Conservation (phyloP, 2,329 filamentous ascomycete species). For the Scorias spongiosa region DNA sequence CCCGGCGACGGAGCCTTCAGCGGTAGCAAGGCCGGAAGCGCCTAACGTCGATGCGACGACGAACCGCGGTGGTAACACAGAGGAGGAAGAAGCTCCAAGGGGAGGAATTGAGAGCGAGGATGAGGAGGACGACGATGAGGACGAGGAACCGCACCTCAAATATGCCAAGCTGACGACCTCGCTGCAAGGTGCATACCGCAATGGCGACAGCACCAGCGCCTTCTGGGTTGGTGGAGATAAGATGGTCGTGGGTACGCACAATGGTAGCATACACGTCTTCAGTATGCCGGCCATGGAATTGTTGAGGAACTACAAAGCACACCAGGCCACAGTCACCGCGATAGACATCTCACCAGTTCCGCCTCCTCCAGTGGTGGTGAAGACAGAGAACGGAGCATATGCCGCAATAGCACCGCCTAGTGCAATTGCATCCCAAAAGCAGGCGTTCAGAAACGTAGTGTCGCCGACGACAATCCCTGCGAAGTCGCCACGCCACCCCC, state of each 20-base stretch:
- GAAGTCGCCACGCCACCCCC: conserved; percentile 13
- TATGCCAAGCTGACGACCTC: conserved; percentile 76
- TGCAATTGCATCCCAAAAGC: neutral
- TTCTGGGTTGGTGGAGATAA: conserved; percentile 90
- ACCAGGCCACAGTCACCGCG: conserved; percentile 77
- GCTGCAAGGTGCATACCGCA: conserved; percentile 70
- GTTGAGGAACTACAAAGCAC: conserved; percentile 77
- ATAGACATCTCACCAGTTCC: conserved; percentile 84
- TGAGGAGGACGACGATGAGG: conserved; percentile 67
- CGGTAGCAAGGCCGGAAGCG: conserved; percentile 3
- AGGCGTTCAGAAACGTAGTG: neutral
- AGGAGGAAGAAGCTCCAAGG: conserved; percentile 19
- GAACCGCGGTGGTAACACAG: conserved; percentile 3
- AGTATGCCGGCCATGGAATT: conserved; percentile 68
- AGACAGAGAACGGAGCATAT: conserved; percentile 12
- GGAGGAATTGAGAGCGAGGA: conserved; percentile 35
- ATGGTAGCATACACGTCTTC: conserved; percentile 86
- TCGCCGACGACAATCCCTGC: neutral
- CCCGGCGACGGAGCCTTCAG: conserved; percentile 12
- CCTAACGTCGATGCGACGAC: neutral
- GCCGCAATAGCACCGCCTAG: neutral
- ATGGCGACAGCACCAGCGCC: conserved; percentile 84
- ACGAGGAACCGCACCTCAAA: conserved; percentile 89
- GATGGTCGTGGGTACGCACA: conserved; percentile 94
- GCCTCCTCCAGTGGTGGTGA: conserved; percentile 31